Evolutionary conservation across 352 stramenopile species (phyloP).

Genomic region (Globisporangium parvum): DNA sequence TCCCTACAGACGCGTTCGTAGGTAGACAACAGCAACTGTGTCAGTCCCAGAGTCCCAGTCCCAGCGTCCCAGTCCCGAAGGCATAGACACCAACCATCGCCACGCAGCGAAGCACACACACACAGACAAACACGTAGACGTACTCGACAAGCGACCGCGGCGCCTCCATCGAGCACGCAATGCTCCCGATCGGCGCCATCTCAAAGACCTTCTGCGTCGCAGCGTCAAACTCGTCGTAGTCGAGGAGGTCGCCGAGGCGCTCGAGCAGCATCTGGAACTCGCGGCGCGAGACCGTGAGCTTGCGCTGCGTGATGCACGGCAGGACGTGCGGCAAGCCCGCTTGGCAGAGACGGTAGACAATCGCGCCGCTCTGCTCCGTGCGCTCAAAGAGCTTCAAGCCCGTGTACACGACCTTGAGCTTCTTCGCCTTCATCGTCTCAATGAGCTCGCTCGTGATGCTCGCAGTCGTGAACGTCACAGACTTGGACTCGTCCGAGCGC

Average conservation of each 20-base stretch:
- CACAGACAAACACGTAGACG: slow-evolving; percentile 15
- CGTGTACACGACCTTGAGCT: slow-evolving; percentile 88
- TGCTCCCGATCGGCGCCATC: slow-evolving; percentile 60
- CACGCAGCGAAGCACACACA: too few species aligned
- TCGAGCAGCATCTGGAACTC: slow-evolving; percentile 87
- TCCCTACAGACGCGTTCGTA: slow-evolving; percentile 26
- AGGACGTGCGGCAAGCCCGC: slow-evolving; percentile 81
- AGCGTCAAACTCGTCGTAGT: slow-evolving; percentile 79
- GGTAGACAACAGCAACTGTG: slow-evolving; percentile 7
- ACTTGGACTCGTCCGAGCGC: slow-evolving; percentile 81
- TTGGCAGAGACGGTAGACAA: slow-evolving; percentile 88
- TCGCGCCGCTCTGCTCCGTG: slow-evolving; percentile 64
- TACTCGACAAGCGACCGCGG: slow-evolving; percentile 67
- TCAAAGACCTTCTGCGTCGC: slow-evolving; percentile 41
- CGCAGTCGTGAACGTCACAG: slow-evolving; percentile 80
- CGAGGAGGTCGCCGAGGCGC: slow-evolving; percentile 70
- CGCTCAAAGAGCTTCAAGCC: slow-evolving; percentile 92
- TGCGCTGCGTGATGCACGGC: slow-evolving; percentile 71
- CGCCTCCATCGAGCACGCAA: slow-evolving; percentile 65
- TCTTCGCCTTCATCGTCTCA: slow-evolving; percentile 82
- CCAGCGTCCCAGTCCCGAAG: background rate
- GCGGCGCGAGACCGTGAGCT: slow-evolving; percentile 44
- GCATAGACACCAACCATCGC: too few species aligned
- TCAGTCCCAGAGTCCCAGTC: slow-evolving; percentile 8
- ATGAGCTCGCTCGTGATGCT: slow-evolving; percentile 78